phyloP scores from a whole-genome alignment of 305 asterid genomes.

The Solanum hybrid region DNA sequence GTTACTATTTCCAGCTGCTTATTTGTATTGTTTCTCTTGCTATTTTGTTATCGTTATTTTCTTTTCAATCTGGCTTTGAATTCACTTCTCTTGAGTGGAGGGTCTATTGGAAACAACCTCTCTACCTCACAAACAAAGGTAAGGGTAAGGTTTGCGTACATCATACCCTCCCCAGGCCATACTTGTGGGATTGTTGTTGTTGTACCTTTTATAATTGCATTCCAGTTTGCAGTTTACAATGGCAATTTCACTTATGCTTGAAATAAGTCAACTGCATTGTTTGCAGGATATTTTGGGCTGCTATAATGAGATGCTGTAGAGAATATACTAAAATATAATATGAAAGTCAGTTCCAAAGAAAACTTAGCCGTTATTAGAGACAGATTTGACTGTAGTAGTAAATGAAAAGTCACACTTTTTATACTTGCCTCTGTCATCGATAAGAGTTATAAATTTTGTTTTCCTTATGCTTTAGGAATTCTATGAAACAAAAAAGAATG shows the following conservation, averaged over 20 bases:
- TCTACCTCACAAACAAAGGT: neutral
- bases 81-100: neutral
- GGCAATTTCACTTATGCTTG: neutral
- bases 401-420: neutral
- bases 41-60: neutral
- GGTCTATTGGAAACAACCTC: neutral
- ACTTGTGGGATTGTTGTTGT: neutral
- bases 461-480: neutral
- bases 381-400: neutral
- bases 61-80: neutral
- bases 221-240: neutral
- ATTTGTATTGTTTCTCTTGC: neutral
- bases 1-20: neutral
- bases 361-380: neutral
- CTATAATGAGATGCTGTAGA: neutral
- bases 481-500: neutral
- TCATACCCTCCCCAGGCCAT: neutral
- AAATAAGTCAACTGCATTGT: neutral
- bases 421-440: neutral
- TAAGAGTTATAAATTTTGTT: neutral
- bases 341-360: neutral
- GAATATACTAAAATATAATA: neutral
- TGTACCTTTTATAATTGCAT: neutral
- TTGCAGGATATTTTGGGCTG: neutral
- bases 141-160: neutral